Percentiles rank a stretch among this genome's conserved stretches.
Evolutionary conservation across 352 stramenopile genomes (phyloP).

Genomic region (Phytophthora fragariaefolia): DNA sequence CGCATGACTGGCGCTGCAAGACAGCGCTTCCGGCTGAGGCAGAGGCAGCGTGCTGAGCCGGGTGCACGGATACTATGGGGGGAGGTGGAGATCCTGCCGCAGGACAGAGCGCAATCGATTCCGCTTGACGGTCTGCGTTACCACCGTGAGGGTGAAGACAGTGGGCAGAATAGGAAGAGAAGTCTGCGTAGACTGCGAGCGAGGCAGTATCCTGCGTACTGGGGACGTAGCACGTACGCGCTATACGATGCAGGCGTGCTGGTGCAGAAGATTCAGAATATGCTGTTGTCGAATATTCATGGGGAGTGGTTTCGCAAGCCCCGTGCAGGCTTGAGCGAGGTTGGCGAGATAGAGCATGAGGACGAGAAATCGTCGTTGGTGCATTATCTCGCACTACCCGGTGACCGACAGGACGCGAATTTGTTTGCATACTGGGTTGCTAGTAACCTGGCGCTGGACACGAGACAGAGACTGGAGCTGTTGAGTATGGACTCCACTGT

Average conservation of each 20-base stretch:
- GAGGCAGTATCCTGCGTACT: conserved; percentile 59
- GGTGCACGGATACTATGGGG: conserved; percentile 28
- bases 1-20: conserved; percentile 67
- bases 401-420: conserved; percentile 63
- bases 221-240: conserved; percentile 48
- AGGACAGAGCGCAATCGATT: conserved; percentile 46
- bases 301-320: conserved; percentile 73
- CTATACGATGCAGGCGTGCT: conserved; percentile 68
- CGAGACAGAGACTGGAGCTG: conserved; percentile 62
- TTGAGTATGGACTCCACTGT: conserved; percentile 69
- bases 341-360: conserved; percentile 5
- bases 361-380: conserved; percentile 30
- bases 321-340: conserved; percentile 12
- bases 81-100: conserved; percentile 71
- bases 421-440: conserved; percentile 85
- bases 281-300: conserved; percentile 74
- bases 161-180: conserved; percentile 13
- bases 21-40: conserved; percentile 67
- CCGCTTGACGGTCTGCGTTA: conserved; percentile 45
- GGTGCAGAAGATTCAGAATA: conserved; percentile 69
- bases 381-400: conserved; percentile 44
- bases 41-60: conserved; percentile 26
- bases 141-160: conserved; percentile 9
- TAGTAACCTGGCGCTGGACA: conserved; percentile 69
- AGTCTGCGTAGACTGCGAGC: conserved; percentile 23